Evolutionary conservation across 768 basidiomycete genomes (phyloP), one percentile per base, ranked within the genome.

Genomic region (Strobilomyces confusus): DNA sequence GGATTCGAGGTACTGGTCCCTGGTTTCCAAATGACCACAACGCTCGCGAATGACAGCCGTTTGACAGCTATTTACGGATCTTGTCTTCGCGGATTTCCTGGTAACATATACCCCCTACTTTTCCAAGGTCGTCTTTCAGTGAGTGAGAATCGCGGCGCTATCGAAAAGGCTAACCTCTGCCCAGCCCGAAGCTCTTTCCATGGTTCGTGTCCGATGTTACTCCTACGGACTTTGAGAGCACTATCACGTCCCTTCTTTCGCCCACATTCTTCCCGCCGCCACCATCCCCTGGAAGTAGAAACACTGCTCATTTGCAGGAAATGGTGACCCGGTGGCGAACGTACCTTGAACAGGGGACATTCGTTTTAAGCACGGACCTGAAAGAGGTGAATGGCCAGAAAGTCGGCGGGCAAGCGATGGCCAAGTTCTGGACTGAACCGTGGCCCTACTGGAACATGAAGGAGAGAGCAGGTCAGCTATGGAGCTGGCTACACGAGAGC

Each of bases 181-280:
- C 17, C 49, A 95, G 94, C 72, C 91, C 94, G 0, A 98, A 99
- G 69, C 74, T 89, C 9, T 88, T 98, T 48, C 95, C 95, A 0
- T 99, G 95, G 94, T 99, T 98, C 66, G 95, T 98, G 43, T 93
- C 90, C 12, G 92, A 97, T 67, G 93, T 95, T 25, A 89, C 90
- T 5, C 94, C 95, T 1, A 73, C 77, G 23, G 95, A 99, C 68
- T 97, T 97, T 68, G 60, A 66, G 23, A 69, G 74, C 45, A 79
- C 82, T 0, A 77, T 95, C 51, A 48, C 66, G 2, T 75, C 75
- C 8, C 74, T 94, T 1, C 76, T 86, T 41, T 74, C 80, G 2
- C 29, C 67, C 2, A 72, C 81, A 11, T 93, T 95, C 75, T 83
- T 87, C 63, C 53, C 69, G 11, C 57, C 55, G n/a, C 44, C 62